A percentile compares a stretch with the other conserved stretches of the same genome.
These are phyloP conservation scores for Leishmania lainsoni DNA, from an alignment of 208 protist species.

Conservation along the genomic window DNA sequence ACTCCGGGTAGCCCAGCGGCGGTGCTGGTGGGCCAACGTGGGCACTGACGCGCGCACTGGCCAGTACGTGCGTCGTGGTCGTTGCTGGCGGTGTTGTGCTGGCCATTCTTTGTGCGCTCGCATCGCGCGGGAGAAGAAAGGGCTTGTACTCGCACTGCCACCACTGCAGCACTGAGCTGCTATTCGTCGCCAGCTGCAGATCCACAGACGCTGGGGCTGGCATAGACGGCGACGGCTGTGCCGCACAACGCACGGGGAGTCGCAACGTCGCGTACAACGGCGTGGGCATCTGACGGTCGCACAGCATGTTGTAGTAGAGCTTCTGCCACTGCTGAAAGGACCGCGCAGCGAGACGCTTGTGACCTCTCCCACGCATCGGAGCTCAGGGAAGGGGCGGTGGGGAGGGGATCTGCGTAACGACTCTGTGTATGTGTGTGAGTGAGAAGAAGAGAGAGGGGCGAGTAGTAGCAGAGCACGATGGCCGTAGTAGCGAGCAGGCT, in stretches of 20 bases:
- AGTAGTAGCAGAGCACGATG: not conserved
- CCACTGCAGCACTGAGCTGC: constrained; percentile 20
- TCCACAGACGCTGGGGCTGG: constrained; percentile 3
- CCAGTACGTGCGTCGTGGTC: constrained; percentile 1
- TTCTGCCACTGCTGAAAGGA: constrained; percentile 22
- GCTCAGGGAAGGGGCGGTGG: not conserved
- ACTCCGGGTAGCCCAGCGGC: constrained; percentile 52
- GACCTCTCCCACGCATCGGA: constrained; percentile 17
- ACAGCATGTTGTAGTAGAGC: constrained; percentile 15
- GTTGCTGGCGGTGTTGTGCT: not conserved
- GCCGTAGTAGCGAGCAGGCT: not conserved
- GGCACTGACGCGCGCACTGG: not conserved
- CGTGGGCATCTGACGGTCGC: constrained; percentile 12
- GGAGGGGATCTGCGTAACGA: not conserved
- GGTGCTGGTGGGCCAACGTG: constrained; percentile 54
- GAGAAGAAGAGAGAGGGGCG: not conserved
- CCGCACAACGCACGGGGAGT: constrained; percentile 13
- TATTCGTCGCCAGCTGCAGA: constrained; percentile 20
- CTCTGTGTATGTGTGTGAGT: not conserved
- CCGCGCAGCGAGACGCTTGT: constrained; percentile 8
- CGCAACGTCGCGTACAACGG: constrained; percentile 18
- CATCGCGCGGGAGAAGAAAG: not conserved
- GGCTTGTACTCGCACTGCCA: constrained; percentile 17
- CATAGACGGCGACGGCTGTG: not conserved
- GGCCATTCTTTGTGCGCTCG: not conserved